Evolutionary conservation across 768 basidiomycete species (phyloP), one percentile per base, ranked within the genome.

Genomic region (Phallus indusiatus): DNA sequence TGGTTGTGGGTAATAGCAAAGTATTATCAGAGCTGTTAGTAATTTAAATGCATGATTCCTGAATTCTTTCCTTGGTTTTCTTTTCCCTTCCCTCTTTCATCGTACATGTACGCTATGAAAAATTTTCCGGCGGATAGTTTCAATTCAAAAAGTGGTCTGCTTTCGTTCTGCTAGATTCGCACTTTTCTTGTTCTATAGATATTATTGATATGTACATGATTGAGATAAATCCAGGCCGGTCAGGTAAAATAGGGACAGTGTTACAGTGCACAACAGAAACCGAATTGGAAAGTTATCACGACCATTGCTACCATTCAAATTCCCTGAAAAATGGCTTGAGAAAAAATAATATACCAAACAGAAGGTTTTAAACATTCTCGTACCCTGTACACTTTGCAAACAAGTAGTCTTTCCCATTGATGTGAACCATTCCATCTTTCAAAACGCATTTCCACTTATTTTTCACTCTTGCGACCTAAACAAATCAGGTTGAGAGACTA

Each of bases 401-500:
- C 16, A 99, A 80, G 74, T 98, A 99, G 67, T 99, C 96, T 67
- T 90, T 92, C 33, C 95, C 95, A 64, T 96, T 96, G 64, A 96
- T 83, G 65, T 93, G 90, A 63, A 97, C 90, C 86, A 98, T 92
- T 2, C 96, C 96, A 64, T 98, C 96, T 73, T 96, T 96, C 54
- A 99, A 79, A 21, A 91, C 85, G 61, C 94, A 94, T 77, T 98
- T 99, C 96, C 96, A 99, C 76, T 98, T 99, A 76, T 96, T 98
- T 75, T 98, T 99, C 22, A 98, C 95, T n/a, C 96, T 81, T 48
- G 94, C 93, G 36, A 98, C 95, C 94, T 98, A 64, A 28, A 54
- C 54, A 37, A 42, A 14, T 17, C 53, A 61, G 17, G 16, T 34
- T 24, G 63, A 59, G 53, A 34, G 37, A 1, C 17, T 50, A 63